A percentile compares a stretch with the other conserved stretches of the same genome.
phyloP scores from a whole-genome alignment of 441 rosid genomes.

The Metrosideros polymorpha region DNA sequence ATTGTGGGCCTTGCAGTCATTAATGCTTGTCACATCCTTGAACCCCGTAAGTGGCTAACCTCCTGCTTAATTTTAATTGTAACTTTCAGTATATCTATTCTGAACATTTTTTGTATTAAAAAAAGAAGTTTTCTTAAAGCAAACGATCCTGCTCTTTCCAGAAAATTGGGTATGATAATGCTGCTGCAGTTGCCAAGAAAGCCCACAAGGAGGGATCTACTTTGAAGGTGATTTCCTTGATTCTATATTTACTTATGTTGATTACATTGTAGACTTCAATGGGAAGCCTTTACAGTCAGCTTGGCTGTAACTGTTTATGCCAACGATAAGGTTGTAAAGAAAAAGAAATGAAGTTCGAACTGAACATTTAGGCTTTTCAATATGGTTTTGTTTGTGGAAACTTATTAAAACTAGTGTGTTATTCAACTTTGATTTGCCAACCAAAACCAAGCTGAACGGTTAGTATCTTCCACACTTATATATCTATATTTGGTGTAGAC shows the following conservation, averaged over 20 bases:
- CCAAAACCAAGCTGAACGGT: not conserved
- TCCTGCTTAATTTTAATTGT: not conserved
- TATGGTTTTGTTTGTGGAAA: not conserved
- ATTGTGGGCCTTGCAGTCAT: slow-evolving; percentile 49
- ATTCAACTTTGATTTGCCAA: not conserved
- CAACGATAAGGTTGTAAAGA: not conserved
- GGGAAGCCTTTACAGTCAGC: not conserved
- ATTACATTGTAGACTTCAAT: not conserved
- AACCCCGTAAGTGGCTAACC: slow-evolving; percentile 67
- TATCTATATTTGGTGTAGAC: not conserved
- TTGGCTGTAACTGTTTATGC: not conserved
- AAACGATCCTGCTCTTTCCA: slow-evolving; percentile 6
- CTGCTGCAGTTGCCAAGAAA: slow-evolving; percentile 96
- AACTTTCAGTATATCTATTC: not conserved
- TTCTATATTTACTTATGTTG: not conserved
- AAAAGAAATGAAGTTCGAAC: not conserved
- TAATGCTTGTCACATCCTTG: slow-evolving; percentile 95
- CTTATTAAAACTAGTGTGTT: not conserved
- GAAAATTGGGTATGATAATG: slow-evolving; percentile 98
- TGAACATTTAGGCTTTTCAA: not conserved
- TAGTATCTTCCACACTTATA: not conserved
- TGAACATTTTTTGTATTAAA: not conserved
- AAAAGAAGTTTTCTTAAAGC: not conserved
- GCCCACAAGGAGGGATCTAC: slow-evolving; percentile 94
- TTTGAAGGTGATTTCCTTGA: slow-evolving; percentile 50